Base-by-base conservation (phyloP, 192 early-diverging fungal species). In the Phlyctochytrium planicorne region DNA sequence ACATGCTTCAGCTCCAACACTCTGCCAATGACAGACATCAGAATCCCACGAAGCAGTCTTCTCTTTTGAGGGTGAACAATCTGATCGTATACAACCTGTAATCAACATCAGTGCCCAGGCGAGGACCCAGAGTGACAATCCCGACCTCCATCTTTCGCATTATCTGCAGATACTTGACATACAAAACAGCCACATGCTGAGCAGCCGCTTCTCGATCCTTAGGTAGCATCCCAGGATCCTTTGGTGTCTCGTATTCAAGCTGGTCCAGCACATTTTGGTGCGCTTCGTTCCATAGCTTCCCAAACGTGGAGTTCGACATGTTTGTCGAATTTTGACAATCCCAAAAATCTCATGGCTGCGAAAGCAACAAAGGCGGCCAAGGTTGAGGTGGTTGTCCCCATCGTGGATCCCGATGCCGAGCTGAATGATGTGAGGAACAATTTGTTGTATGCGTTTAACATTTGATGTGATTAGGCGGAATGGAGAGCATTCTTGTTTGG, bases 41-140 rank as follows among this genome's bases (percentile, higher is more conserved):
- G 56, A 12, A 82, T 78, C 37, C 82, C 82, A 31, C 69, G 70
- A 37, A 87, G 59, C 36, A 87, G 65, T 34, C 83, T 63, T n/a
- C 84, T 53, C 60, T 87, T 87, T 67, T 87, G 86, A 0, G 86
- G 86, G 70, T 87, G 86, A 17, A 87, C 68, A 16, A 84, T 78
- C 56, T 84, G 79, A 65, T 87, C 82, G 57, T 87, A 86, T 23
- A 82, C 70, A 24, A 63, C 64, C 85, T 87, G 60, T 35, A 71
- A 1, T 29, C 57, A 76, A 72, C 70, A 20, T 10, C 47, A 59
- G 2, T 47, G 10, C 40, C 61, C 10, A 10, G 61, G 14, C 6
- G 3, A 63, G 12, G 6, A 56, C 4, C 20, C 17, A 66, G 12
- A 60, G n/a, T 16, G 6, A 66, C 14, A 14, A 17, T 10, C 0